Evolutionary conservation across 805 yeast species (phyloP), one percentile per base, ranked within the genome.

Genomic region (Maudiozyma saulgeensis): DNA sequence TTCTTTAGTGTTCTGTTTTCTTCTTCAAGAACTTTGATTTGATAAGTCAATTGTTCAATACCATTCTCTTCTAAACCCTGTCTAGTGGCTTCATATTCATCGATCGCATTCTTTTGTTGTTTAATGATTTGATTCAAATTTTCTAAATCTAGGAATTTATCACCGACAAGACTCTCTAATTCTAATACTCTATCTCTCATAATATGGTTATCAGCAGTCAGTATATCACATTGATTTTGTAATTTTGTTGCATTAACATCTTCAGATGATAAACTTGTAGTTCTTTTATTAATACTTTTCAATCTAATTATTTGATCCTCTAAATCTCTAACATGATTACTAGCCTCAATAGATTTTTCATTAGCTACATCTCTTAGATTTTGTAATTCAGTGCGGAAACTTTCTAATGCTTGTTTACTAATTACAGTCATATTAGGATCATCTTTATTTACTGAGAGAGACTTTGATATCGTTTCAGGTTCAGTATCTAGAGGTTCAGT

Each of bases 331-430:
- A 84, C 80, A 49, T 75, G 75, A 18, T 72, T 72, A 54, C 80
- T 76, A 0, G 89, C 90, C 45, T 71, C 67, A 45, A 68, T 71
- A 53, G 84, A 81, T 53, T 80, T 82, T 4, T 65, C 64, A 49
- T 71, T 73, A 53, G 79, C 75, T 41, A 72, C 72, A 2, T 54
- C 19, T 52, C 71, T 76, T 47, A 78, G 58, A 12, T 62, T 60
- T 18, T 63, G 61, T 39, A 72, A 52, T 47, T 71, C 74, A 19
- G 51, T 48, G 15, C 72, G 68, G 35, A 72, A 43, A 4, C 60
- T 54, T n/a, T 44, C 46, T 2, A 32, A 26, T 7, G 15, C 46
- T 19, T 35, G 23, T 25, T 44, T 44, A 11, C 37, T 41, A 21
- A 44, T 23, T 7, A 16, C 18, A n/a, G 38, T 35, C 38, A 35